Conservation (phyloP, 192 early-diverging fungal genomes). For the Physocladia obscura region DNA sequence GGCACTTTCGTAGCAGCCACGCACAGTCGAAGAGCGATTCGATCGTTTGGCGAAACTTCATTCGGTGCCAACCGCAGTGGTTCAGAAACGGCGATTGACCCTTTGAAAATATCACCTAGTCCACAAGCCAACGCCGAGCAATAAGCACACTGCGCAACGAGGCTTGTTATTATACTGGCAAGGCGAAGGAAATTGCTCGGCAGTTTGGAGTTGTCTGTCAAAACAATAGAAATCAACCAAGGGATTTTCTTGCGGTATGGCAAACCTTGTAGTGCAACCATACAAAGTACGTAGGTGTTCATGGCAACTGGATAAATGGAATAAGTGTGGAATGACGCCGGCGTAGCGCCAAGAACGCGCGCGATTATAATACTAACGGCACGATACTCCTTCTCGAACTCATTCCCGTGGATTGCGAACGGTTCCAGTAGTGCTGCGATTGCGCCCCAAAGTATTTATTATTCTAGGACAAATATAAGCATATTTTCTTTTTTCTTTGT, state of each 20-base stretch:
- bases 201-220: background rate
- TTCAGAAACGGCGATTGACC: background rate
- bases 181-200: background rate
- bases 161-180: background rate
- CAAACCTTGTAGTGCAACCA: too few relatives aligned
- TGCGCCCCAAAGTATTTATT: too few relatives aligned
- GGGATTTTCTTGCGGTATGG: background rate
- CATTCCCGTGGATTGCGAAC: too few relatives aligned
- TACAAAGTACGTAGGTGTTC: background rate
- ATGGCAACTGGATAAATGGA: background rate
- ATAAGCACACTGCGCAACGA: conserved; percentile 14
- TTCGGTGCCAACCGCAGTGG: background rate
- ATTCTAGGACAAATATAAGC: too few relatives aligned
- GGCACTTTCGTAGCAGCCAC: conserved; percentile 17
- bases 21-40: background rate
- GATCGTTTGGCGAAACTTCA: background rate
- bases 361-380: too few relatives aligned
- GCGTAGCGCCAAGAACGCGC: background rate
- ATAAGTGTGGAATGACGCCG: background rate
- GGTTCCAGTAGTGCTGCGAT: too few relatives aligned
- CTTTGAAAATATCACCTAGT: conserved; percentile 4
- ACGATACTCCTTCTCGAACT: too few relatives aligned
- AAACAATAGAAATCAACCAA: background rate
- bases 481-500: too few relatives aligned
- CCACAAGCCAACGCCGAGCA: conserved; percentile 1